A percentile compares a stretch with the other conserved stretches of the same genome.
Evolutionary conservation across 1,139 yeast species (phyloP).

Genomic region (Arxiozyma slooffiae): DNA sequence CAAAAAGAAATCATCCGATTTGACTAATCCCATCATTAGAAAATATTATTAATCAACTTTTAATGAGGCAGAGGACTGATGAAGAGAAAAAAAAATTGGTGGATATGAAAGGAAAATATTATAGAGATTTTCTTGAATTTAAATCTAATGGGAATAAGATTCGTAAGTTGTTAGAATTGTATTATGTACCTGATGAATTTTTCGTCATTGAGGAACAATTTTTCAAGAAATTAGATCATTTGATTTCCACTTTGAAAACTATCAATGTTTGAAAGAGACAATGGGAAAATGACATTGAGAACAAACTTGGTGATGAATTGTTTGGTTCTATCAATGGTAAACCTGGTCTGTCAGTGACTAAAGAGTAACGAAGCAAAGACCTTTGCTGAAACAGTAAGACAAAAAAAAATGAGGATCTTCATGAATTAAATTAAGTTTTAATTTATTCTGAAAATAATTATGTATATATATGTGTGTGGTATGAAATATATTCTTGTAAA

Average conservation of each 20-base stretch:
- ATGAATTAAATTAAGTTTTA: no score
- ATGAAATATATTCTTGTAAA: slow-evolving; percentile 3
- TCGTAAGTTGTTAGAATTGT: slow-evolving; percentile 51
- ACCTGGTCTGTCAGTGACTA: slow-evolving; percentile 12
- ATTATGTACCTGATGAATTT: slow-evolving; percentile 52
- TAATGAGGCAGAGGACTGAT: slow-evolving; percentile 60
- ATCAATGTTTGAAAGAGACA: neutral
- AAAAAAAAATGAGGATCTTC: neutral
- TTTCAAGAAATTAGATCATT: slow-evolving; percentile 24
- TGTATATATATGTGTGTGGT: no score
- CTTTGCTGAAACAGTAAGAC: slow-evolving; percentile 1
- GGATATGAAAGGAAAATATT: slow-evolving; percentile 43
- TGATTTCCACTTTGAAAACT: slow-evolving; percentile 1
- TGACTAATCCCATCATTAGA: slow-evolving; percentile 79
- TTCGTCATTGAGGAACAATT: slow-evolving; percentile 32
- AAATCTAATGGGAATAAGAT: slow-evolving; percentile 42
- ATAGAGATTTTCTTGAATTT: slow-evolving; percentile 40
- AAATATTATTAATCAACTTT: slow-evolving; percentile 53
- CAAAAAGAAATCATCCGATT: slow-evolving; percentile 28
- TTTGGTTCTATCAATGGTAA: slow-evolving; percentile 10
- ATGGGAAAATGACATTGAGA: slow-evolving; percentile 7
- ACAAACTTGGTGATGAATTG: slow-evolving; percentile 9
- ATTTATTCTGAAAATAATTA: no score
- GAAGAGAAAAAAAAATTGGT: slow-evolving; percentile 48
- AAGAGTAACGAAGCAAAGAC: slow-evolving; percentile 9